Evolutionary conservation across 2,329 filamentous ascomycete genomes (phyloP), one percentile per base, ranked within the genome.

Genomic region (Rutstroemia sp.): DNA sequence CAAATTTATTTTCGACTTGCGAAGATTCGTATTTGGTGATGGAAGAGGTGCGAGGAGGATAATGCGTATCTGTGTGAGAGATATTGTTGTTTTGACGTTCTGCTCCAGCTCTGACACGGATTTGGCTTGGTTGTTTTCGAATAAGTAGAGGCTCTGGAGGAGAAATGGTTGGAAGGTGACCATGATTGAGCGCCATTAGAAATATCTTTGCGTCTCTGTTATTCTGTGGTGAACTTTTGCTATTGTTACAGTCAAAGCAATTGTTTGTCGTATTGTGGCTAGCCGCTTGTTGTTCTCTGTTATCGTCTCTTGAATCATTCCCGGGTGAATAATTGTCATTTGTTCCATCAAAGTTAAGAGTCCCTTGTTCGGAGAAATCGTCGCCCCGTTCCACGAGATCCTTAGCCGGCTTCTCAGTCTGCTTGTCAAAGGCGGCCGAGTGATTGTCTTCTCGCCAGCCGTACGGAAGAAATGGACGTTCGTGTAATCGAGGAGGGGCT

Each of bases 101-200:
- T 39, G 56, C 39, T 47, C 51, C 58, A 47, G 48, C 42, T 3
- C 51, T 25, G 16, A 58, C 27, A 16, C 48, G 57, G n/a, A 55
- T 37, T 52, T 59, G 58, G 47, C 44, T 57, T 34, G 59, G 57
- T 19, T 60, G 39, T 48, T 63, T 64, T 57, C 57, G 57, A 19
- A 61, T 58, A n/a, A 60, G 48, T 42, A 64, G 50, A 52, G 63
- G 63, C 54, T 49, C 57, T 8, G 57, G 53, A 19, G 54, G 49
- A 48, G 9, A 48, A 38, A 55, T 34, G 41, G 30, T 48, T 55
- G 57, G 37, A 47, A 34, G 46, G 23, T 47, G 54, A 10, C 54
- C 49, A 47, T 53, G 41, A 39, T 51, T 59, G n/a, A 54, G 19
- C n/a, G 54, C 42, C 41, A 59, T 58, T 23, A 49, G 39, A 23